Conservation (phyloP, 768 basidiomycete genomes). For the Mycena belliarum region DNA sequence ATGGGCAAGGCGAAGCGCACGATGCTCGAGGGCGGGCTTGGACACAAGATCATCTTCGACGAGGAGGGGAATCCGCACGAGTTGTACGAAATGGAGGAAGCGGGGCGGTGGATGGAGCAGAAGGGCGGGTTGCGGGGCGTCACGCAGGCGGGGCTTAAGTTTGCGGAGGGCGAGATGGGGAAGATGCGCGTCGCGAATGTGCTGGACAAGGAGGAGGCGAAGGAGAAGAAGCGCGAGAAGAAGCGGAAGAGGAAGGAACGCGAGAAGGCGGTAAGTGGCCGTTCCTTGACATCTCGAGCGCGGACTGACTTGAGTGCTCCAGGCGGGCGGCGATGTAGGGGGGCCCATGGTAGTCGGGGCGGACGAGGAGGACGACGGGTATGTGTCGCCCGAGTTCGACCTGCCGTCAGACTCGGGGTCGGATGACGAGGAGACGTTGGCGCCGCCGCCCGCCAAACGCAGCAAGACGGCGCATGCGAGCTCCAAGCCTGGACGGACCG, state of each 20-base stretch:
- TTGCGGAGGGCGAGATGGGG: constrained; percentile 71
- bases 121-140: constrained; percentile 66
- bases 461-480: constrained; percentile 23
- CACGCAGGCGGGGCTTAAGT: constrained; percentile 64
- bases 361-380: constrained; percentile 44
- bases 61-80: constrained; percentile 82
- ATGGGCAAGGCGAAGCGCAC: constrained; percentile 73
- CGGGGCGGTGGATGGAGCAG: constrained; percentile 67
- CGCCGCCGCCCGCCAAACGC: constrained; percentile 32
- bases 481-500: constrained; percentile 10
- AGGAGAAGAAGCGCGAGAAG: constrained; percentile 87
- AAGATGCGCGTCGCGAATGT: constrained; percentile 73
- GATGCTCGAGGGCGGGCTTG: constrained; percentile 59
- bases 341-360: constrained; percentile 35
- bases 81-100: constrained; percentile 79
- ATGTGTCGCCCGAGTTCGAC: constrained; percentile 72
- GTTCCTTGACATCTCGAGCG: constrained; percentile 11
- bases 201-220: constrained; percentile 78
- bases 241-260: constrained; percentile 89
- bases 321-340: constrained; percentile 33
- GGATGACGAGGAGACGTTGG: constrained; percentile 35
- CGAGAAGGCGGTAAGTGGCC: constrained; percentile 48
- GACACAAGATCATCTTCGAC: constrained; percentile 86
- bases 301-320: constrained; percentile 13
- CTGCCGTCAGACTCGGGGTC: constrained; percentile 35